Evolutionary conservation across 129 eudicot genomes (phyloP), one percentile per base, ranked within the genome.

Genomic region (Glebionis coronaria): DNA sequence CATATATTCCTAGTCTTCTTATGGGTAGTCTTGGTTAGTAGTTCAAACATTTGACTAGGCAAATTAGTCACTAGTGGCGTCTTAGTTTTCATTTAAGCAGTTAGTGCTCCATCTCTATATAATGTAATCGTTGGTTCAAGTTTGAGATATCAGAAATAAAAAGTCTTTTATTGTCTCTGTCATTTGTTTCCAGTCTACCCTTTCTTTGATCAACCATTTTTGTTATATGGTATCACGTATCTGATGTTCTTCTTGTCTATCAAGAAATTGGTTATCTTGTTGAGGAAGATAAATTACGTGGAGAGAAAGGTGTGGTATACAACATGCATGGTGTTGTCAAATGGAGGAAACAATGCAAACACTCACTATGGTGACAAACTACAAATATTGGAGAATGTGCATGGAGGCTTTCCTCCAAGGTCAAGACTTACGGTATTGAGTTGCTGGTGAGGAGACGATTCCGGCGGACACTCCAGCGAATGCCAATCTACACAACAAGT

Each of bases 341-440:
- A 46, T 46, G 52, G 14, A 28, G 56, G 19, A 27, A 59, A 29
- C 10, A 28, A 28, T 59, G 12, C 7, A 4, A 59, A 13, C 8
- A 61, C 4, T 3, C 25, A 31, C 4, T n/a, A 67, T 2, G 20
- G 57, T 0, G 67, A 70, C 15, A 8, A 70, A 70, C 55, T 70
- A 70, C 52, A 58, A 59, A 60, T 60, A 60, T 21, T 27, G 57
- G 74, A 44, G 55, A 5, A 19, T 70, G 31, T 70, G 74, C 14
- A 44, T 70, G 66, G 59, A 71, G 47, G 60, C 49, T 0, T 68
- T 29, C 55, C 53, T 68, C 19, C 53, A 68, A 68, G 53, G 73
- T 52, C 63, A 53, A 12, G 56, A 69, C 12, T 12, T 56, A 25
- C 38, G 65, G 73, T 65, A 69, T 15, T 9, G 28, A 9, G 44